Conservation (phyloP, 1,284 basidiomycete genomes). For the Coniferiporia weirii region DNA sequence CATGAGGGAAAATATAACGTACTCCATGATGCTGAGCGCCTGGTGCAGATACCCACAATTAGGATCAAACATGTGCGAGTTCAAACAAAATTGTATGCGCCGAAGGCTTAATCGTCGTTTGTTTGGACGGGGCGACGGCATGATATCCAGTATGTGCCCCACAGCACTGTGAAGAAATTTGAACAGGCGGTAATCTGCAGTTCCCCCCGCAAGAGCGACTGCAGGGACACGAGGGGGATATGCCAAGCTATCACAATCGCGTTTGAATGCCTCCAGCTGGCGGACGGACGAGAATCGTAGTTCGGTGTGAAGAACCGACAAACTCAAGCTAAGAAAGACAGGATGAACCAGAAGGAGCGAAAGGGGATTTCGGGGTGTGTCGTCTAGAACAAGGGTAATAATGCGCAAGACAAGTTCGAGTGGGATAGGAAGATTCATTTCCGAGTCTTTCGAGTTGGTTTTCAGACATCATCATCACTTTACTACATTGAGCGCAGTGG, state of each 20-base stretch:
- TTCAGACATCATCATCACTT: background rate
- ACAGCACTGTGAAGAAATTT: constrained; percentile 25
- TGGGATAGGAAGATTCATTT: background rate
- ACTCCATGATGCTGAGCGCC: constrained; percentile 39
- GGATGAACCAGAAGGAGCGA: constrained; percentile 27
- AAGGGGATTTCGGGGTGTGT: constrained; percentile 20
- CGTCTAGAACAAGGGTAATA: constrained; percentile 24
- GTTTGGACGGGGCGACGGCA: background rate
- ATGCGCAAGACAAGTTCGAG: constrained; percentile 19
- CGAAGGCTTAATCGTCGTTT: background rate
- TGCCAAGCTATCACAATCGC: constrained; percentile 19
- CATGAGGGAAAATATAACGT: constrained; percentile 22
- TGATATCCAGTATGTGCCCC: constrained; percentile 19
- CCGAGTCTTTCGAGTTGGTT: background rate
- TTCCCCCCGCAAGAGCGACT: constrained; percentile 29
- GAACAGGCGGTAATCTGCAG: constrained; percentile 29
- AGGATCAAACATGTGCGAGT: constrained; percentile 38
- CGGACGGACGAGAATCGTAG: constrained; percentile 29
- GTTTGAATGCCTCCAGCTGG: constrained; percentile 29
- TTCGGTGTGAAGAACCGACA: constrained; percentile 28
- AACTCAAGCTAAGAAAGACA: constrained; percentile 20
- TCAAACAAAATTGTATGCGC: constrained; percentile 32
- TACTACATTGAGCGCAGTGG: too few relatives aligned
- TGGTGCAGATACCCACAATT: constrained; percentile 33
- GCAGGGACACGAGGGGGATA: constrained; percentile 26